These are phyloP conservation scores for Amoebophrya sp. DNA, from an alignment of 169 alveolate genomes.

Conservation along the genomic window DNA sequence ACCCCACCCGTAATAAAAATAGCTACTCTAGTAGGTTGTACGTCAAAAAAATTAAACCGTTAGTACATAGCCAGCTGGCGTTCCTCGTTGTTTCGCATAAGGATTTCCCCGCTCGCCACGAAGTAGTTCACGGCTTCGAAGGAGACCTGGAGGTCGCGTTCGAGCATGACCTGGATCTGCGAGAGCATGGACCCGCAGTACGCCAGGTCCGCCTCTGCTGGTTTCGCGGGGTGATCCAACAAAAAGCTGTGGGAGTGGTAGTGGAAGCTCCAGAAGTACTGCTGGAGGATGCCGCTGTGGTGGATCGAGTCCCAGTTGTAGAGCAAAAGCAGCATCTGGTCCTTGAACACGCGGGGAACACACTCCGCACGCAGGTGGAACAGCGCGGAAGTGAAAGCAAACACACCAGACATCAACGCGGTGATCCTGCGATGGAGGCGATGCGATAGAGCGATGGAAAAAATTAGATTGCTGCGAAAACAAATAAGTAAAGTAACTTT, in stretches of 20 bases:
- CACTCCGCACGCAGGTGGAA: slow-evolving; percentile 1
- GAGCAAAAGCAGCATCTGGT: background rate
- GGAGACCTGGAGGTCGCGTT: background rate
- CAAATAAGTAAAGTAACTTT: too few species aligned
- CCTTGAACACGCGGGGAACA: background rate
- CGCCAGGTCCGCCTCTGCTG: background rate
- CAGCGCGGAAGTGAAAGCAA: background rate
- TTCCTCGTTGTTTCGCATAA: too few species aligned
- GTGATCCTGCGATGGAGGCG: too few species aligned
- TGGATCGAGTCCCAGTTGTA: background rate
- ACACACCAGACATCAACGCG: background rate
- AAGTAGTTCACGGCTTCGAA: background rate
- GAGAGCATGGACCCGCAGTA: background rate
- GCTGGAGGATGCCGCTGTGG: background rate
- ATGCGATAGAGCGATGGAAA: too few species aligned
- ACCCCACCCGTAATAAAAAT: too few species aligned
- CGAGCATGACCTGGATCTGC: background rate
- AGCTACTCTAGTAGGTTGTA: too few species aligned
- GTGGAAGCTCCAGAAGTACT: background rate
- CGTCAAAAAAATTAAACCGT: too few species aligned
- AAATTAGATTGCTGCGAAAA: too few species aligned
- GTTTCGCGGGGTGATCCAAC: background rate
- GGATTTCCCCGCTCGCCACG: background rate
- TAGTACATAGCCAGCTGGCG: too few species aligned
- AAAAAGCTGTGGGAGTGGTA: background rate